Evolutionary conservation across 805 yeast species (phyloP), one percentile per base, ranked within the genome.

Genomic region (Wickerhamomyces alni): DNA sequence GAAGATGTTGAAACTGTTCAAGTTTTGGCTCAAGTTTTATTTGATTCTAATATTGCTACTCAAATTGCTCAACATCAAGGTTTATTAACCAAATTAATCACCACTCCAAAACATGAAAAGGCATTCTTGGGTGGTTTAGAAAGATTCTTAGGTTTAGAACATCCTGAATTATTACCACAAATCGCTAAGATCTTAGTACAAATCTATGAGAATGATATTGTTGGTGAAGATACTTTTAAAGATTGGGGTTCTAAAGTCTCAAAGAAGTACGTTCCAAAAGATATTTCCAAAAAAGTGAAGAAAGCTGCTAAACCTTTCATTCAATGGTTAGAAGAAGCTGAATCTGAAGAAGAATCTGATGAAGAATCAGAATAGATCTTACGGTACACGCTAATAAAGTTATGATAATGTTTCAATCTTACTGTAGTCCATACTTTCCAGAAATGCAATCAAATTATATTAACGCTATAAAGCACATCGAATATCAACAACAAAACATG

Each of bases 91-190:
- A 93, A 91, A 64, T 70, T 88, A 46, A 75, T 88, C 48, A 69
- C 79, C 34, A 63, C 77, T 38, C 70, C 69, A 40, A 81, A 77
- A 38, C 87, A 78, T 57, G 96, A 93, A 67, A 83, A 79, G 67
- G 87, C 95, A 10, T 77, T 93, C 52, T 72, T 93, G 44, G 99
- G 99, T 54, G 99, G 99, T 47, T 72, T 93, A 51, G 99, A 93
- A 71, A 82, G 98, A 61, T 78, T 86, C 59, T 67, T 91, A 49
- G 98, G 98, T 44, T 65, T 85, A 43, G 85, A 81, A 56, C 79
- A 85, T 53, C 85, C 83, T 31, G 78, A 72, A 26, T 71, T 88
- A 52, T 77, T 87, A 54, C 74, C 82, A 41, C 54, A 66, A 38
- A 74, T 91, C 39, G 93, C 98, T 48, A 87, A 86, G 63, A 79